Percentiles rank a stretch among this genome's conserved stretches.
These are phyloP conservation scores for Wallacemonas sp. DNA, from an alignment of 208 protist species.

Conservation along the genomic window DNA sequence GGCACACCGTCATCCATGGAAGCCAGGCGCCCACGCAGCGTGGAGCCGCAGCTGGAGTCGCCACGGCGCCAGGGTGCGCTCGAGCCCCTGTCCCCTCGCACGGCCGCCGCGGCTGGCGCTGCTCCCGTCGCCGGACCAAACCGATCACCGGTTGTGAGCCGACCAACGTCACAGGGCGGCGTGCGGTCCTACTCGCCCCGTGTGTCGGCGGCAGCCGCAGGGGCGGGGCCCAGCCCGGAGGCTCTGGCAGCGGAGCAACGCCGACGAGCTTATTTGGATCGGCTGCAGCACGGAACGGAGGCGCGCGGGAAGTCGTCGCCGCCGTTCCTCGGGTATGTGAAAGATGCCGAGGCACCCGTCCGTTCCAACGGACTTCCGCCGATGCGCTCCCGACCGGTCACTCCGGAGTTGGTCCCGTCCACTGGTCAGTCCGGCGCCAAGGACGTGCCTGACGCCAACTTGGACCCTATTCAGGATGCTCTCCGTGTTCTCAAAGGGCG, in stretches of 20 bases:
- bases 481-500: slow-evolving; percentile 9
- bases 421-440: neutral
- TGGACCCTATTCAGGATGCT: slow-evolving; percentile 9
- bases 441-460: slow-evolving; percentile 5
- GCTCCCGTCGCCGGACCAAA: too few species aligned
- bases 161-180: neutral
- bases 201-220: neutral
- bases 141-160: neutral
- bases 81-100: neutral
- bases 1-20: slow-evolving; percentile 1
- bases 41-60: slow-evolving; percentile 6
- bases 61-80: neutral
- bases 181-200: neutral
- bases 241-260: neutral
- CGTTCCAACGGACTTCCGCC: neutral
- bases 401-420: neutral
- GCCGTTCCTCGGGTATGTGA: neutral
- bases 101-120: neutral
- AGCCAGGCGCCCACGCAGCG: neutral
- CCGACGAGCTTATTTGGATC: neutral
- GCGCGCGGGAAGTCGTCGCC: neutral
- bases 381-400: neutral
- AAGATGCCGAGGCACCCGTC: neutral
- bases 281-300: neutral
- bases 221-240: too few species aligned